Conservation (phyloP, 805 yeast genomes). For the Suhomyces sp. region DNA sequence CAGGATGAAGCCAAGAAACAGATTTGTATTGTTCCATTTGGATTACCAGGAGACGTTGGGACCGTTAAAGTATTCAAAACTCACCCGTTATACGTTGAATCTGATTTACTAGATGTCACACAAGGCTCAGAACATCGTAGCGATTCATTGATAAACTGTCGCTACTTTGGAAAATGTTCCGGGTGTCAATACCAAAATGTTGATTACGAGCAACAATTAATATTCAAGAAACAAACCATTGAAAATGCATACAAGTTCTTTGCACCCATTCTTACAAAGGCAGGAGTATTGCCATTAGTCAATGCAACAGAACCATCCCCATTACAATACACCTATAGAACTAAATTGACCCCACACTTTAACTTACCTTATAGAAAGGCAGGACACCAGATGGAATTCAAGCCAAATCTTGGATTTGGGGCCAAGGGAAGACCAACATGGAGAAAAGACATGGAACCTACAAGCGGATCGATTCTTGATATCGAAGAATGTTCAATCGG, state of each 20-base stretch:
- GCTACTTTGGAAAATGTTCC: constrained; percentile 88
- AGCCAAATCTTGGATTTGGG: constrained; percentile 88
- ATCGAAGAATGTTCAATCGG: constrained; percentile 95
- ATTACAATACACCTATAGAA: constrained; percentile 70
- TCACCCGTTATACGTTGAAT: constrained; percentile 69
- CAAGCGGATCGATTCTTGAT: constrained; percentile 68
- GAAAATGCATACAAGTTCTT: constrained; percentile 77
- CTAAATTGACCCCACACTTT: constrained; percentile 95
- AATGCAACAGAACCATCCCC: constrained; percentile 76
- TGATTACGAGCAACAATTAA: constrained; percentile 69
- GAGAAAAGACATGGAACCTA: constrained; percentile 56
- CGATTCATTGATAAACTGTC: constrained; percentile 64
- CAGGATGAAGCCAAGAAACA: constrained; percentile 45
- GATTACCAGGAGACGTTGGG: constrained; percentile 81
- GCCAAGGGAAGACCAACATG: constrained; percentile 75
- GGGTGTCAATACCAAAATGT: constrained; percentile 93
- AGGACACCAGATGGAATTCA: constrained; percentile 22
- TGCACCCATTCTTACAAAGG: constrained; percentile 53
- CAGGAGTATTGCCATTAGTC: constrained; percentile 56
- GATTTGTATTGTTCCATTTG: constrained; percentile 80
- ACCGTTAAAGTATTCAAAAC: constrained; percentile 72
- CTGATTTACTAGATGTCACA: constrained; percentile 63
- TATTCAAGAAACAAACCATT: constrained; percentile 71
- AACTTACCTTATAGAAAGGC: constrained; percentile 63
- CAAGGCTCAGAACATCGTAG: constrained; percentile 39